These are phyloP conservation scores for Pisolithus tinctorius DNA, from an alignment of 768 basidiomycete species.

Conservation along the genomic window DNA sequence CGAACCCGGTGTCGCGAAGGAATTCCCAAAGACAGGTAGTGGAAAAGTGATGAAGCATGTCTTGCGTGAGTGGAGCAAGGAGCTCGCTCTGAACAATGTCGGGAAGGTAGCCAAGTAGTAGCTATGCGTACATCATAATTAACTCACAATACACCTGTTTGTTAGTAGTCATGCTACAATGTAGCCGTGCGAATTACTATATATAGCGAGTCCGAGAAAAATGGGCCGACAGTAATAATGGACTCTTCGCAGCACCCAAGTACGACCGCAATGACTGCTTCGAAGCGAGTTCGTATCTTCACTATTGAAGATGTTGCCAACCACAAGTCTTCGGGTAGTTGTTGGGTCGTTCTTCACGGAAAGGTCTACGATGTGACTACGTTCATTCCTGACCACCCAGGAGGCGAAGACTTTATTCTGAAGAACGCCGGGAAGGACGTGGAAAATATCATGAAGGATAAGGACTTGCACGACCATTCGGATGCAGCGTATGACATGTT, in stretches of 20 bases:
- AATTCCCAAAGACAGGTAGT: conserved; percentile 80
- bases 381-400: conserved; percentile 87
- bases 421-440: conserved; percentile 82
- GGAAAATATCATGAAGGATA: conserved; percentile 72
- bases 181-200: too few relatives aligned
- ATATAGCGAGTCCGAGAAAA: too few relatives aligned
- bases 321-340: conserved; percentile 56
- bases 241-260: too few relatives aligned
- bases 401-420: conserved; percentile 88
- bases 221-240: too few relatives aligned
- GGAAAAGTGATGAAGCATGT: conserved; percentile 85
- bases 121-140: too few relatives aligned
- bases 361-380: conserved; percentile 86
- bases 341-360: conserved; percentile 77
- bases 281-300: conserved; percentile 64
- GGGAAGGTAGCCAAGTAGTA: conserved; percentile 23
- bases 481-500: conserved; percentile 89
- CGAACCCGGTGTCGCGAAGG: conserved; percentile 49
- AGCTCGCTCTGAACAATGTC: conserved; percentile 39
- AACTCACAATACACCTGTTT: too few relatives aligned
- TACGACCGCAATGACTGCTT: conserved; percentile 42
- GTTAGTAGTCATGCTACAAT: too few relatives aligned
- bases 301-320: conserved; percentile 64
- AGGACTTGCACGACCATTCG: conserved; percentile 80
- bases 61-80: conserved; percentile 60